Base-by-base conservation (phyloP, 2,329 filamentous ascomycete species). In the Hypoxylon sp. region DNA sequence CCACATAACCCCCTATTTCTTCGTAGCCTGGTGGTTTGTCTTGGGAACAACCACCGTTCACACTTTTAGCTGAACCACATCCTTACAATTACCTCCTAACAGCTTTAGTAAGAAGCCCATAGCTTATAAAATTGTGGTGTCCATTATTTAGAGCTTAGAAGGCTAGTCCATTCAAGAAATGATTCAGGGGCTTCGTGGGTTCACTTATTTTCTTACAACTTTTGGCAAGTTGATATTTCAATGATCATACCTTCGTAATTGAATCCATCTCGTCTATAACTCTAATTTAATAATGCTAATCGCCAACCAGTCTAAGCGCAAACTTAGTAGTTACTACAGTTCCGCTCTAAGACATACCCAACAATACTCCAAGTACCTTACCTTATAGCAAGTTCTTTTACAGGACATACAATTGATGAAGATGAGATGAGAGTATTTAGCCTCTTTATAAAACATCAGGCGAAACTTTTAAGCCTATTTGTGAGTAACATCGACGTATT, bases 1-100 rank as follows among this genome's bases (percentile, higher is more conserved):
- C 39, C 39, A 44, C 39, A 44, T 22, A 44, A 44, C 22, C 39
- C 39, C 39, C 39, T 44, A 44, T 44, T 44, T 19, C 17, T 19
- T 8, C 17, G 1, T 11, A 11, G 17, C 4, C 17, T 44, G n/a
- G 17, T 17, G 39, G 39, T 44, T 22, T 22, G 17, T 9, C 17
- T 44, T 44, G 22, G 2, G 3, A 44, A 22, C 17, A 19, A 19
- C 11, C 39, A 11, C n/a, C n/a, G 4, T 44, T 11, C 3, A 44
- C 1, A 19, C 39, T 9, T 44, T 17, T 22, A 22, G 13, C 8
- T 19, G 8, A 11, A 11, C 9, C 19, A 9, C 9, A 42, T 42
- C 37, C n/a, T n/a, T n/a, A 42, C 3, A 19, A n/a, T n/a, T 19
- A 42, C 35, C 14, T 5, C 13, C 13, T n/a, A n/a, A 4, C 4